Evolutionary conservation across 495 filamentous ascomycete species (phyloP).

Genomic region (Extremus antarcticus): DNA sequence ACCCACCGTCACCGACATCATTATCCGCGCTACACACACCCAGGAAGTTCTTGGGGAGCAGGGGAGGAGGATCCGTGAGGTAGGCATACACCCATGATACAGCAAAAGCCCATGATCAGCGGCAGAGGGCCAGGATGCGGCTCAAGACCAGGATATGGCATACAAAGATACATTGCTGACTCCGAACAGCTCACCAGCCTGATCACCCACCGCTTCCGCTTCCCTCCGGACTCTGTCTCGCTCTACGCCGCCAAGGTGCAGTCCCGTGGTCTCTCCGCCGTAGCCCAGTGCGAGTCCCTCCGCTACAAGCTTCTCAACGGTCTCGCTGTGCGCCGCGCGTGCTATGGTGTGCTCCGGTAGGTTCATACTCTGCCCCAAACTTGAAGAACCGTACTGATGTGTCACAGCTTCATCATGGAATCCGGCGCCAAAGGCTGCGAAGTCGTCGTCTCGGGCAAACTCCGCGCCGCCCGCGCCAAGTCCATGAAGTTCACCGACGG

Average conservation of each 20-base stretch:
- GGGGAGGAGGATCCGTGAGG: constrained; percentile 94
- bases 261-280: constrained; percentile 97
- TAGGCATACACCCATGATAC: background rate
- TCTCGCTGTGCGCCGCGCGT: constrained; percentile 90
- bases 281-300: constrained; percentile 99
- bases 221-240: constrained; percentile 99
- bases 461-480: constrained; percentile 97
- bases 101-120: too few species aligned
- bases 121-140: too few species aligned
- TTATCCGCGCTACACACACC: constrained; percentile 99
- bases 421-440: constrained; percentile 97
- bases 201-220: constrained; percentile 99
- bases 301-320: constrained; percentile 99
- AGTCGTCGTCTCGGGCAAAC: constrained; percentile 97
- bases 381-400: background rate
- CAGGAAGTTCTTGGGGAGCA: constrained; percentile 99
- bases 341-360: constrained; percentile 90
- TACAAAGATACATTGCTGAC: too few species aligned
- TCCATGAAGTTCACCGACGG: constrained; percentile 99
- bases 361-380: background rate
- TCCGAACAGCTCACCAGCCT: constrained; percentile 68
- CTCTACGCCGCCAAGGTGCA: constrained; percentile 99
- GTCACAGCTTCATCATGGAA: constrained; percentile 85
- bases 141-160: too few species aligned
- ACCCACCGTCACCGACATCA: constrained; percentile 99